Evolutionary conservation across 441 rosid species (phyloP).

Genomic region (Pelargonium citronellum): DNA sequence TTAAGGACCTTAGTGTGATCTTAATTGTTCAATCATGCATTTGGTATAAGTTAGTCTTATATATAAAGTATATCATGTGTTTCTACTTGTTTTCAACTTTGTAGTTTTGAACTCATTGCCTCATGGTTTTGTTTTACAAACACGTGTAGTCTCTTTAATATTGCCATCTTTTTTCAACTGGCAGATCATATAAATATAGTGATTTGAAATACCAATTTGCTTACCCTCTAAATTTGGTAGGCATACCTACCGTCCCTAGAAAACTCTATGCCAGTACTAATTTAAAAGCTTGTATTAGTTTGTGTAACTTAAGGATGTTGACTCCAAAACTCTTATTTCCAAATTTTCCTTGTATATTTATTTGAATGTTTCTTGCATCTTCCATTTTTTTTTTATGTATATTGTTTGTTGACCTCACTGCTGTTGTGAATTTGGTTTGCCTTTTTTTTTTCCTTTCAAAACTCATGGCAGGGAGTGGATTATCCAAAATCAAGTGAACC

Average conservation of each 20-base stretch:
- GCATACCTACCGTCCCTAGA: neutral
- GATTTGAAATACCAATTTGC: neutral
- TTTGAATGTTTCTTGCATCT: neutral
- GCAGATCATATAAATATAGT: neutral
- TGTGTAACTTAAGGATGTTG: neutral
- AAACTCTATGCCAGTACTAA: neutral
- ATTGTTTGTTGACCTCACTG: slow-evolving; percentile 7
- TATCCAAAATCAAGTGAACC: slow-evolving; percentile 29
- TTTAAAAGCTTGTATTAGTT: neutral
- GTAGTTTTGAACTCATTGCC: too few species aligned
- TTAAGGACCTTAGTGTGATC: neutral
- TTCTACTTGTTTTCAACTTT: too few species aligned
- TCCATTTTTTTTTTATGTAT: neutral
- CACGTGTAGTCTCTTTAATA: too few species aligned
- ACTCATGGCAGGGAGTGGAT: slow-evolving; percentile 43
- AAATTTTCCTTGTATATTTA: neutral
- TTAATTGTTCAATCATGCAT: neutral
- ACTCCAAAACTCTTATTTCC: neutral
- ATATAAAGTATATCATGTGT: too few species aligned
- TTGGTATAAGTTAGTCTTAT: neutral
- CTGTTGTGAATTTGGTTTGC: slow-evolving; percentile 25
- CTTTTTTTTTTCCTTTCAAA: slow-evolving; percentile 12
- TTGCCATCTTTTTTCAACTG: neutral
- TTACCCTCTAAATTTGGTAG: neutral
- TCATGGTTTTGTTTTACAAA: too few species aligned